Evolutionary conservation across 441 rosid species (phyloP).

Genomic region (Bocquillonia castaneifolia): DNA sequence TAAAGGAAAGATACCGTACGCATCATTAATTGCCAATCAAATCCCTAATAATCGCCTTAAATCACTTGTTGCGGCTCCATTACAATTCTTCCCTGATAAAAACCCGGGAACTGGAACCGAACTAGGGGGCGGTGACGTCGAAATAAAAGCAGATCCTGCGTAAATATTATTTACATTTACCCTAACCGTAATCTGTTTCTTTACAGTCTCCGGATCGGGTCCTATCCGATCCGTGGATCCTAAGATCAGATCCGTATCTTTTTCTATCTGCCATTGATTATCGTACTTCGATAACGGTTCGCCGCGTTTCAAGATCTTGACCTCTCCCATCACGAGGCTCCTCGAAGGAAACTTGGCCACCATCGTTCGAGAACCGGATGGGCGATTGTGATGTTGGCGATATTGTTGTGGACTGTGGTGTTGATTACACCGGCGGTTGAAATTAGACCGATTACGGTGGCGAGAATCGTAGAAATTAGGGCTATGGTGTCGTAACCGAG

Average conservation of each 20-base stretch:
- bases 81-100: constrained; percentile 30
- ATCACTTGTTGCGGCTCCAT: constrained; percentile 20
- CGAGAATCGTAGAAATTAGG: constrained; percentile 21
- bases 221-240: constrained; percentile 46
- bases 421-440: not conserved
- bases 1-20: constrained; percentile 28
- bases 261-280: constrained; percentile 14
- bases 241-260: constrained; percentile 29
- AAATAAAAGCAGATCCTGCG: constrained; percentile 34
- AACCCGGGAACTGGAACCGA: constrained; percentile 57
- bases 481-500: not conserved
- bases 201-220: constrained; percentile 42
- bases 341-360: constrained; percentile 31
- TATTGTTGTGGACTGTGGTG: too few species aligned
- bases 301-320: constrained; percentile 67
- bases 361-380: constrained; percentile 17
- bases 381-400: too few species aligned
- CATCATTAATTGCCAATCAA: not conserved
- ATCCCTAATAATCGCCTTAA: constrained; percentile 20
- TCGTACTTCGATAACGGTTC: constrained; percentile 32
- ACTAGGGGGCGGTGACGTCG: constrained; percentile 55
- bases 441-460: constrained; percentile 23
- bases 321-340: constrained; percentile 49
- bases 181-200: constrained; percentile 31
- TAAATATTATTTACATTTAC: constrained; percentile 24